Evolutionary conservation across 148 eudicot species (phyloP), one percentile per base, ranked within the genome.

Genomic region (Vaccinium vitisidaea): DNA sequence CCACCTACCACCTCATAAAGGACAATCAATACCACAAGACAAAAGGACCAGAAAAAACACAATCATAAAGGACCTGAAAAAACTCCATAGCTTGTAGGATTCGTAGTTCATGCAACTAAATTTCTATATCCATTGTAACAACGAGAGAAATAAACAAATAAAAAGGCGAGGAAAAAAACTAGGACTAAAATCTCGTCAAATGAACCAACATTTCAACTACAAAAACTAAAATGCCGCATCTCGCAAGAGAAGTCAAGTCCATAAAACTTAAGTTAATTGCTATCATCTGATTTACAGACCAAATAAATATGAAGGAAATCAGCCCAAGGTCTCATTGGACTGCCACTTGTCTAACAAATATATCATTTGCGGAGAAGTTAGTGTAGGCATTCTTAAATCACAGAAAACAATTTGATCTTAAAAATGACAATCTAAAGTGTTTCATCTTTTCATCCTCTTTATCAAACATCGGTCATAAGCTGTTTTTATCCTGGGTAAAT

Each of bases 271-370:
- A 43, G 55, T 43, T 63, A 14, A 46, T 23, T 61, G 54, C 55
- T 48, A 21, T 16, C 8, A 43, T 80, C 32, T 80, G 19, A 32
- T 80, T 18, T 55, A 58, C 74, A 81, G 21, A n/a, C 46, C 6
- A n/a, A 46, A 39, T 67, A 48, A 56, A 48, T 18, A 30, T 19
- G 48, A 32, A 25, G 48, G 18, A 32, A 67, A 81, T 7, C 55
- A 23, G 23, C 52, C 30, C 30, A 23, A 32, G 52, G 21, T 81
- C 63, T 86, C 80, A 85, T 50, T 83, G 83, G 53, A 81, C 79
- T 70, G 86, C 88, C 71, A 70, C 85, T 65, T 83, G 91, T 83
- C 91, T 91, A 65, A 79, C 67, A 63, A 63, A 21, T 59, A 59
- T 1, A 46, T 50, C 4, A 18, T 23, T 13, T 77, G 19, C 4